Evolutionary conservation across 768 basidiomycete species (phyloP).

Genomic region (Cubamyces lactineus): DNA sequence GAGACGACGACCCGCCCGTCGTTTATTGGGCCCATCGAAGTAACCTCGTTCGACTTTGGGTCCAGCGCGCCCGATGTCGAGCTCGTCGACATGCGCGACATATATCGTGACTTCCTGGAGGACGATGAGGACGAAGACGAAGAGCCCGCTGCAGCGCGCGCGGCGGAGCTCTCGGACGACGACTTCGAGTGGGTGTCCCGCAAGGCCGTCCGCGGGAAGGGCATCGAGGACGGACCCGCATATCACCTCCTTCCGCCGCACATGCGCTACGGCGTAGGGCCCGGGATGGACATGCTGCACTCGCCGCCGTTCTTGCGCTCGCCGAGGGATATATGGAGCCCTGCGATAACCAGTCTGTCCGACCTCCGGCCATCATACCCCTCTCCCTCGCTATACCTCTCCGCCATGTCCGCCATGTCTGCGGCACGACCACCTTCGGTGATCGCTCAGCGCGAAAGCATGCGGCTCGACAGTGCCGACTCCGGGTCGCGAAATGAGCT

Average conservation of each 20-base stretch:
- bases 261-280: slow-evolving; percentile 63
- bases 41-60: slow-evolving; percentile 89
- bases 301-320: slow-evolving; percentile 54
- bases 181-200: slow-evolving; percentile 84
- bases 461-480: not conserved
- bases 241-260: slow-evolving; percentile 78
- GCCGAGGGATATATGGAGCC: slow-evolving; percentile 46
- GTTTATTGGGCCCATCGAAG: slow-evolving; percentile 90
- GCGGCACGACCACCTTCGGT: slow-evolving; percentile 6
- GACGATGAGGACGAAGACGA: slow-evolving; percentile 58
- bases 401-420: slow-evolving; percentile 28
- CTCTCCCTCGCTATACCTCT: slow-evolving; percentile 31
- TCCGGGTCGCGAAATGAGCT: not conserved
- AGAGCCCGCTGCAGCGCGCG: slow-evolving; percentile 19
- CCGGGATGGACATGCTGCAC: slow-evolving; percentile 57
- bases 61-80: slow-evolving; percentile 81
- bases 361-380: slow-evolving; percentile 34
- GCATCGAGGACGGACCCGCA: slow-evolving; percentile 55
- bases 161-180: slow-evolving; percentile 63
- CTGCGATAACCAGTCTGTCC: slow-evolving; percentile 30
- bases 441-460: not conserved
- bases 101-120: slow-evolving; percentile 93
- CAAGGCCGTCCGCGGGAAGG: slow-evolving; percentile 54
- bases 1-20: slow-evolving; percentile 75
- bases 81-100: slow-evolving; percentile 89